Evolutionary conservation across 345 rosid species (phyloP).

Genomic region (Tarenaya hassleriana): DNA sequence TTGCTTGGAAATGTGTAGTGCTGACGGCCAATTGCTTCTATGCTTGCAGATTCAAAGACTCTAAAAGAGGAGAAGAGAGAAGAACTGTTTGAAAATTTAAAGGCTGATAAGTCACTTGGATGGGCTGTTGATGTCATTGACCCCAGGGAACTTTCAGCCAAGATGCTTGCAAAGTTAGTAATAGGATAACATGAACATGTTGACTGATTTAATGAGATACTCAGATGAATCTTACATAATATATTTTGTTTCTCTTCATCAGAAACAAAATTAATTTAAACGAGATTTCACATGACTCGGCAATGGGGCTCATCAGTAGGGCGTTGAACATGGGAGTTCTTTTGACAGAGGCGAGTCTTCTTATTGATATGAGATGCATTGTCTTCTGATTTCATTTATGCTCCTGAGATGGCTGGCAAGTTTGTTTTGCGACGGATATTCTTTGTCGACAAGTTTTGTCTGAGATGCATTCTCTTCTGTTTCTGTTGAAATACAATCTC

Average conservation of each 20-base stretch:
- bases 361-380: background rate
- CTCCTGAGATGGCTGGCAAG: background rate
- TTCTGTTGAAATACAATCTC: constrained; percentile 1
- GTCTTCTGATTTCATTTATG: background rate
- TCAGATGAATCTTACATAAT: constrained; percentile 4
- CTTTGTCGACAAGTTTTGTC: background rate
- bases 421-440: background rate
- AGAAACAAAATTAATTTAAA: constrained; percentile 82
- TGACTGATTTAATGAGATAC: background rate
- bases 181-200: background rate
- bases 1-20: too few species aligned
- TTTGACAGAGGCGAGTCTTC: constrained; percentile 61
- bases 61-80: constrained; percentile 92
- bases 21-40: background rate
- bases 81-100: constrained; percentile 62
- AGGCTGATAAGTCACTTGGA: constrained; percentile 69
- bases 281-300: constrained; percentile 91
- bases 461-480: background rate
- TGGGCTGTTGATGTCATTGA: constrained; percentile 98
- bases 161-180: constrained; percentile 81
- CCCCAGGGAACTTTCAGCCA: constrained; percentile 84
- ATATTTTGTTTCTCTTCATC: constrained; percentile 15
- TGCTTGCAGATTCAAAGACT: constrained; percentile 75
- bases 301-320: constrained; percentile 66
- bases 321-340: constrained; percentile 75